A percentile compares a stretch with the other conserved stretches of the same genome.
Conservation (phyloP, 257 asterid species). For the Nicotiana obtusifolia region DNA sequence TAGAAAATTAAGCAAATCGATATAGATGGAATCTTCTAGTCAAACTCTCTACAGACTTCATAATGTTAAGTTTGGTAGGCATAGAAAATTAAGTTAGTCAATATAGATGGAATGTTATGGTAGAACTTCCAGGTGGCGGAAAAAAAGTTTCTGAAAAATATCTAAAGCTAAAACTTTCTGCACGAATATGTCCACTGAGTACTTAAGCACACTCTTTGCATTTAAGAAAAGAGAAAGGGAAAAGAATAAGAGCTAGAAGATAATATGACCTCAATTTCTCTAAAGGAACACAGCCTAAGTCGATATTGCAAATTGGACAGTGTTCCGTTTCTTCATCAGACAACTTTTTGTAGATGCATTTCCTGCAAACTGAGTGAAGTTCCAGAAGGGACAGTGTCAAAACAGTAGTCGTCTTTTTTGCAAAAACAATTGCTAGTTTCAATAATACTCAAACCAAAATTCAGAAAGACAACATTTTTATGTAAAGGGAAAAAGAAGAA, state of each 20-base stretch:
- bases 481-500: not conserved
- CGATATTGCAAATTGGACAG: constrained; percentile 87
- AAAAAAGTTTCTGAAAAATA: not conserved
- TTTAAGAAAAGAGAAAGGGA: not conserved
- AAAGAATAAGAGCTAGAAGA: constrained; percentile 15
- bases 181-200: not conserved
- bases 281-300: constrained; percentile 79
- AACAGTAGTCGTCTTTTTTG: not conserved
- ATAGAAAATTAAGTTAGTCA: not conserved
- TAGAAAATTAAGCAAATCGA: too few species aligned
- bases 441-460: constrained; percentile 9
- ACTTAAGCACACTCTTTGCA: not conserved
- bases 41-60: too few species aligned
- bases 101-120: not conserved
- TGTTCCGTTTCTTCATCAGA: constrained; percentile 77
- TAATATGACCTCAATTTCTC: constrained; percentile 78
- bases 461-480: not conserved
- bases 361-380: constrained; percentile 71
- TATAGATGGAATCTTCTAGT: too few species aligned
- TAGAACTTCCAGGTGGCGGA: not conserved
- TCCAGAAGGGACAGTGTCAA: constrained; percentile 9
- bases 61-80: too few species aligned
- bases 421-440: constrained; percentile 4
- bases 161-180: not conserved
- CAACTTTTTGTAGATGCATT: constrained; percentile 79